These are phyloP conservation scores for Blastobotrys parvus DNA, from an alignment of 805 yeast species.

Conservation along the genomic window DNA sequence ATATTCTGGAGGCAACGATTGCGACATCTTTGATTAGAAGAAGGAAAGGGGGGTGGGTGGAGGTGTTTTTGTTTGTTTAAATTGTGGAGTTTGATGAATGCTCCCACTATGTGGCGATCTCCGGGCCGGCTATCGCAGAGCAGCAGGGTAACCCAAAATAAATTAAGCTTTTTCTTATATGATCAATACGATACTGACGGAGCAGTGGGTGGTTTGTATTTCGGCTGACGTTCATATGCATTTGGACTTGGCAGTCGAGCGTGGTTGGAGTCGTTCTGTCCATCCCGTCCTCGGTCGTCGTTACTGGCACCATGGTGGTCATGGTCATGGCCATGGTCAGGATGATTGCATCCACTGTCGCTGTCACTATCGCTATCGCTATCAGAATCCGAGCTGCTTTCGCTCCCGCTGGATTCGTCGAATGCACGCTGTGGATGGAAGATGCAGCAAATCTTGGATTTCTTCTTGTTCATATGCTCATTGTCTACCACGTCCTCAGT, in stretches of 20 bases:
- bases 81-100: too few relatives aligned
- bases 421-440: constrained; percentile 32
- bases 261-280: constrained; percentile 1
- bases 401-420: constrained; percentile 30
- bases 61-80: too few relatives aligned
- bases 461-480: constrained; percentile 81
- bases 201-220: too few relatives aligned
- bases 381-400: constrained; percentile 24
- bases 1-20: constrained; percentile 33
- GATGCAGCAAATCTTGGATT: constrained; percentile 83
- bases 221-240: constrained; percentile 85
- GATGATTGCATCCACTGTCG: constrained; percentile 27
- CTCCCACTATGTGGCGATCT: too few relatives aligned
- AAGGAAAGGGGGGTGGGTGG: too few relatives aligned
- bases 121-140: too few relatives aligned
- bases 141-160: too few relatives aligned
- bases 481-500: constrained; percentile 80
- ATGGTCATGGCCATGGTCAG: not conserved
- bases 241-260: constrained; percentile 42
- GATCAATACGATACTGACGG: too few relatives aligned
- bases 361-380: constrained; percentile 35
- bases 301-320: constrained; percentile 5
- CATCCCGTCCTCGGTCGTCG: not conserved
- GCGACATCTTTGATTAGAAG: constrained; percentile 8
- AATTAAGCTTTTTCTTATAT: too few relatives aligned